Evolutionary conservation across 192 early-diverging fungal species (phyloP), one percentile per base, ranked within the genome.

Genomic region (Radiomyces spectabilis): DNA sequence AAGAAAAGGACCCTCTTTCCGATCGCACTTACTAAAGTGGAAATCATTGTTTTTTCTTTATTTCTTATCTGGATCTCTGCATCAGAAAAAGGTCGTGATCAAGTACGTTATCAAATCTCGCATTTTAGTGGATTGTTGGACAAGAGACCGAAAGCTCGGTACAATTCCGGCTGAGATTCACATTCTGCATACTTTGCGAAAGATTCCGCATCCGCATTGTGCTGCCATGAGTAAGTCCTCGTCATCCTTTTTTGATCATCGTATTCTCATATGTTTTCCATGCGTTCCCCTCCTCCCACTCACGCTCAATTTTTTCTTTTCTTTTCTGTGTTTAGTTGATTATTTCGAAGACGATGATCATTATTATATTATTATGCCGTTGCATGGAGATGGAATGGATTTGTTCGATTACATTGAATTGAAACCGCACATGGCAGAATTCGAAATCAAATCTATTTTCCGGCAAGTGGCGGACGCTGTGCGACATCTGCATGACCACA

Each of bases 141-240:
- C 73, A 39, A 73, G 78, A 45, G 86, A 87, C 51, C 61, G 76
- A 53, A 52, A 68, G 19, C 57, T 85, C n/a, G 82, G 78, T 5
- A 71, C 80, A 55, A 74, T 93, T 7, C 88, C 91, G 1, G 71
- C 79, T 33, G 91, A 93, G 61, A 83, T 90, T 13, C 84, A 82
- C 55, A 79, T 92, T 32, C 69, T 92, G 45, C 75, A 81, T 42
- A 79, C 77, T 29, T 38, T 85, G 15, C 57, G 78, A 41, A 69
- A 64, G 42, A 62, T 73, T 39, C 77, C 81, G 3, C 77, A 80
- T 56, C 59, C 62, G 13, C 77, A 81, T 32, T 73, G 75, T 44
- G 69, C 72, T 19, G 71, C 71, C 24, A 75, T 79, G 76, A 63
- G 74, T 73, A 71, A 55, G 49, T 45, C 12, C 48, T 21, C 12